These are phyloP conservation scores for Dactylella cylindrospora DNA, from an alignment of 2,329 filamentous ascomycete genomes.

Conservation along the genomic window DNA sequence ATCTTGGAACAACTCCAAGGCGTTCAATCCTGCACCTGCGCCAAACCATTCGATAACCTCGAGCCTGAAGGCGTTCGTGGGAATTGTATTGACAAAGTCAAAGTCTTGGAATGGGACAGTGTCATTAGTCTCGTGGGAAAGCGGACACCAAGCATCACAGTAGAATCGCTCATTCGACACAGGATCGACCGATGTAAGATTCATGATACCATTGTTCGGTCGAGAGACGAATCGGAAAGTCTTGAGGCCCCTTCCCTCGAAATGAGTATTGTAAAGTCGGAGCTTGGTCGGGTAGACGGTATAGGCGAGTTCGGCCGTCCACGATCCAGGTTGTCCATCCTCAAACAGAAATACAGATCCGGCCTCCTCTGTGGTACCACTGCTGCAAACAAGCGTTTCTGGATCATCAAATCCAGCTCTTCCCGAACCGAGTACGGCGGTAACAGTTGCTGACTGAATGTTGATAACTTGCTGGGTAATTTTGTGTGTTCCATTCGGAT, in stretches of 20 bases:
- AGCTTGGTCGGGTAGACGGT: conserved; percentile 84
- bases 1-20: conserved; percentile 83
- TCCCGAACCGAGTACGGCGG: conserved; percentile 64
- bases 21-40: conserved; percentile 76
- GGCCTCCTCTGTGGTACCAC: conserved; percentile 63
- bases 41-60: conserved; percentile 89
- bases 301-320: conserved; percentile 80
- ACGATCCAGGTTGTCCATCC: conserved; percentile 71
- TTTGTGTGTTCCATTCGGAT: conserved; percentile 60
- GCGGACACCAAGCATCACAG: conserved; percentile 82
- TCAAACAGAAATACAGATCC: conserved; percentile 75
- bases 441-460: conserved; percentile 73
- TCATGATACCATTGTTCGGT: conserved; percentile 90
- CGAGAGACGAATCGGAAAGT: conserved; percentile 83
- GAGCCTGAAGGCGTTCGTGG: conserved; percentile 83
- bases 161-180: conserved; percentile 65
- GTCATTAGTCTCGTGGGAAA: conserved; percentile 65
- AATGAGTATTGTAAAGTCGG: conserved; percentile 81
- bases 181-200: conserved; percentile 85
- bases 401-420: conserved; percentile 71
- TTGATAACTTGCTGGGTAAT: conserved; percentile 70
- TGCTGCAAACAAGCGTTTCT: conserved; percentile 75
- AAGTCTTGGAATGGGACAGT: conserved; percentile 79
- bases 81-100: conserved; percentile 80
- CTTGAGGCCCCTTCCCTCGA: conserved; percentile 80